Evolutionary conservation across 2,329 filamentous ascomycete species (phyloP).

Genomic region (Myriosclerotinia scirpicola): DNA sequence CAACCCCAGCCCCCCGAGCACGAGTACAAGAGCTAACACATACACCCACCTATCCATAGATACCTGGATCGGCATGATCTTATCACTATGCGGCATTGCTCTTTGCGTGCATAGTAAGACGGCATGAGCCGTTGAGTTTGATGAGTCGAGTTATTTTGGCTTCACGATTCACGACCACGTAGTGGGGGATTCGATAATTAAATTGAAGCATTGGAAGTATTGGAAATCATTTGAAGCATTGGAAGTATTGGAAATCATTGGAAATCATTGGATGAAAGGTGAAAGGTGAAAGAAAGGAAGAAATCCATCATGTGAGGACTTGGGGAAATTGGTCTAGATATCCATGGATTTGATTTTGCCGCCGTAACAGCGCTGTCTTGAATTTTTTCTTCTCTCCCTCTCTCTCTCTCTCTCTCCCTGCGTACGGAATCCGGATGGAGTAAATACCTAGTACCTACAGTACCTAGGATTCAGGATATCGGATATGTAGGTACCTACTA

Average conservation of each 20-base stretch:
- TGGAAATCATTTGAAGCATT: too few relatives aligned
- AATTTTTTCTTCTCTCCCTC: neutral
- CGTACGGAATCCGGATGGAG: neutral
- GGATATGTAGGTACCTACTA: too few relatives aligned
- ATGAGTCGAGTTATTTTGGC: slow-evolving; percentile 12
- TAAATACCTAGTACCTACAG: neutral
- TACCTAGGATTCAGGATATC: neutral
- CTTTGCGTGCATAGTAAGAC: slow-evolving; percentile 74
- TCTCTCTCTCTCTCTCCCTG: too few relatives aligned
- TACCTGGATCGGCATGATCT: slow-evolving; percentile 77
- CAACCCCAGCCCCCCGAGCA: too few relatives aligned
- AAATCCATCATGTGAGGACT: neutral
- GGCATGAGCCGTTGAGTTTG: slow-evolving; percentile 4
- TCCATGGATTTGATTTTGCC: neutral
- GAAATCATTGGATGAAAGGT: too few relatives aligned
- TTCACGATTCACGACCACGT: neutral
- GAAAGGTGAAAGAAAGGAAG: too few relatives aligned
- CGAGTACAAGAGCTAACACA: neutral
- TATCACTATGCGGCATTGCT: slow-evolving; percentile 78
- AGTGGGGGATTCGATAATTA: slow-evolving; percentile 6
- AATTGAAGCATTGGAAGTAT: neutral
- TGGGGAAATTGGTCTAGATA: neutral
- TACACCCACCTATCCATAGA: slow-evolving; percentile 60
- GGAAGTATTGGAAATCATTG: neutral
- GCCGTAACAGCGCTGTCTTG: neutral